Evolutionary conservation across 1,139 yeast genomes (phyloP).

Genomic region (Scheffersomyces segobiensis): DNA sequence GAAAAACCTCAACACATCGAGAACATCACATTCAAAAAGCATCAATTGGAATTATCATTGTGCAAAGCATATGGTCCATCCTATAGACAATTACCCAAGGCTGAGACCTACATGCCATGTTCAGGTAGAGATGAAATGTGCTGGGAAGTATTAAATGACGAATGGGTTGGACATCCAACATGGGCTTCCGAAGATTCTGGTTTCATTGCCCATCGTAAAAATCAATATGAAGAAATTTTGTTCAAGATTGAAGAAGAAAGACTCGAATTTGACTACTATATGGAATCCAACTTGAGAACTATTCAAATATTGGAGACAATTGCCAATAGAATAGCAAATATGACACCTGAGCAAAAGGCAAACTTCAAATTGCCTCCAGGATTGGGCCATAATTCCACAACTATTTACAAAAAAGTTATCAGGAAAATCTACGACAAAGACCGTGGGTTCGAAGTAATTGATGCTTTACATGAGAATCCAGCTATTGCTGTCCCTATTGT

Average conservation of each 20-base stretch:
- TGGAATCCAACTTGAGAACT: constrained; percentile 92
- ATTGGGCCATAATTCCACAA: constrained; percentile 83
- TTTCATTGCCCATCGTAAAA: constrained; percentile 94
- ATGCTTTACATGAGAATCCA: constrained; percentile 93
- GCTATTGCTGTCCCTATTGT: constrained; percentile 94
- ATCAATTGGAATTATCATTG: constrained; percentile 80
- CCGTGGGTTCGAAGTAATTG: constrained; percentile 93
- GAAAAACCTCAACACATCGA: constrained; percentile 78
- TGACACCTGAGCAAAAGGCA: constrained; percentile 89
- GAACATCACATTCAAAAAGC: constrained; percentile 84
- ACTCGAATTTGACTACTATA: constrained; percentile 92
- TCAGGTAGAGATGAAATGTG: constrained; percentile 99
- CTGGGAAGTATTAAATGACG: constrained; percentile 97
- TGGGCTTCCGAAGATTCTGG: constrained; percentile 99
- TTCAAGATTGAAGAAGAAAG: constrained; percentile 97
- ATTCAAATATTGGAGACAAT: constrained; percentile 94
- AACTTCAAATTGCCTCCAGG: constrained; percentile 88
- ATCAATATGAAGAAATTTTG: constrained; percentile 93
- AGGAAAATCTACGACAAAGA: constrained; percentile 92
- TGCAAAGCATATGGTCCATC: constrained; percentile 94
- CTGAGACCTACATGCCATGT: constrained; percentile 96
- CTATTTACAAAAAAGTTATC: constrained; percentile 90
- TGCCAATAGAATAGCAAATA: constrained; percentile 89
- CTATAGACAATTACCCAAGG: constrained; percentile 87
- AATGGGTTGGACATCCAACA: constrained; percentile 99